A percentile compares a stretch with the other conserved stretches of the same genome.
Conservation (phyloP, 2,329 filamentous ascomycete genomes). For the Aspergillus sp. region DNA sequence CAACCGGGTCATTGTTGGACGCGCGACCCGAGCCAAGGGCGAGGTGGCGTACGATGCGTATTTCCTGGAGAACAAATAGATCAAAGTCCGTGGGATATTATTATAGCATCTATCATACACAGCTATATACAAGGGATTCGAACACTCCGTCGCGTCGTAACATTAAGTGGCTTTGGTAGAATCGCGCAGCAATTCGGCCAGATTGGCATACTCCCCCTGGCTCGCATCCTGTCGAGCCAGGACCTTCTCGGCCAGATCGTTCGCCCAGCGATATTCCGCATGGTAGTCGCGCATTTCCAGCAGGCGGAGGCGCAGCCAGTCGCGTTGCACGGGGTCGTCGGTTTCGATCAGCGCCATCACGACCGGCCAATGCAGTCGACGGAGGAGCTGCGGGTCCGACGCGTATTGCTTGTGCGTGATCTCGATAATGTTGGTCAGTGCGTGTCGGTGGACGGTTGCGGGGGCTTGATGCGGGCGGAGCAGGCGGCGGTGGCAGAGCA, state of each 20-base stretch:
- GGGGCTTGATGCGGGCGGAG: constrained; percentile 21
- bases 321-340: constrained; percentile 23
- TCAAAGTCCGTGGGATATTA: background rate
- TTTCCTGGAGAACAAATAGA: constrained; percentile 22
- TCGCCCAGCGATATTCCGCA: constrained; percentile 30
- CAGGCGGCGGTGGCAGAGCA: constrained; percentile 31
- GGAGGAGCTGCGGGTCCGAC: constrained; percentile 28
- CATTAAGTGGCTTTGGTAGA: background rate
- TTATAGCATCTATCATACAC: background rate
- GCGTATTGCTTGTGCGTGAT: constrained; percentile 31
- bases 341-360: constrained; percentile 34
- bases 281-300: constrained; percentile 26
- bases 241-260: constrained; percentile 27
- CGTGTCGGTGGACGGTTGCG: constrained; percentile 24
- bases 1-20: constrained; percentile 24
- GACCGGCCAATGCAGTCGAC: constrained; percentile 33
- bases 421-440: constrained; percentile 28
- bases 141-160: background rate
- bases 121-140: background rate
- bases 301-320: constrained; percentile 31
- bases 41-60: constrained; percentile 28
- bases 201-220: constrained; percentile 21
- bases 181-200: constrained; percentile 26
- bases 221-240: constrained; percentile 25
- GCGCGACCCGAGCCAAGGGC: constrained; percentile 22